phyloP scores from a whole-genome alignment of 2,329 filamentous ascomycete species.

The Incumbomyces lentus region DNA sequence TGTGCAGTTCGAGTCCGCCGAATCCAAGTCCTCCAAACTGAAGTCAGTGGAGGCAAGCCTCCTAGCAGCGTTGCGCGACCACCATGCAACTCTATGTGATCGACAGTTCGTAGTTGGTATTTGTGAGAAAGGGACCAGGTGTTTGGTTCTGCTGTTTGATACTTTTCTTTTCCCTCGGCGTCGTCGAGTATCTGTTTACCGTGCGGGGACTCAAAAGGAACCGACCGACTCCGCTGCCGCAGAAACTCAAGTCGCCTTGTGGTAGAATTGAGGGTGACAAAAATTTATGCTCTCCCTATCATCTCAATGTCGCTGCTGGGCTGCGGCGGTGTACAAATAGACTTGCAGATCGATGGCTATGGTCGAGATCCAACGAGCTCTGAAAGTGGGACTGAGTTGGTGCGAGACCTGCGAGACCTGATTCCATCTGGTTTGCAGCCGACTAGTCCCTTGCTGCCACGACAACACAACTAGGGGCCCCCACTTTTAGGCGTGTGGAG shows the following conservation, averaged over 20 bases:
- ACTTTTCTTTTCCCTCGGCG: too few relatives aligned
- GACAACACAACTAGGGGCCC: neutral
- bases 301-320: too few relatives aligned
- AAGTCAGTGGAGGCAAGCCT: constrained; percentile 15
- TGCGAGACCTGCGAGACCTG: neutral
- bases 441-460: neutral
- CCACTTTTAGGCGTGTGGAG: neutral
- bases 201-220: too few relatives aligned
- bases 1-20: too few relatives aligned
- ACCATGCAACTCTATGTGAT: constrained; percentile 12
- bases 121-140: neutral
- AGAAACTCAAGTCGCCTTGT: too few relatives aligned
- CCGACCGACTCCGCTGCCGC: too few relatives aligned
- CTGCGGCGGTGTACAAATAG: neutral
- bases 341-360: neutral
- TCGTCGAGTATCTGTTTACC: too few relatives aligned
- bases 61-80: constrained; percentile 8
- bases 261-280: too few relatives aligned
- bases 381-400: constrained; percentile 4
- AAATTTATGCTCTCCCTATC: too few relatives aligned
- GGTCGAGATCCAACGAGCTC: neutral
- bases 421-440: neutral
- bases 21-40: neutral
- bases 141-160: neutral
- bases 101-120: neutral